Conservation (phyloP, 495 filamentous ascomycete species). For the Penicillium waksmanii region DNA sequence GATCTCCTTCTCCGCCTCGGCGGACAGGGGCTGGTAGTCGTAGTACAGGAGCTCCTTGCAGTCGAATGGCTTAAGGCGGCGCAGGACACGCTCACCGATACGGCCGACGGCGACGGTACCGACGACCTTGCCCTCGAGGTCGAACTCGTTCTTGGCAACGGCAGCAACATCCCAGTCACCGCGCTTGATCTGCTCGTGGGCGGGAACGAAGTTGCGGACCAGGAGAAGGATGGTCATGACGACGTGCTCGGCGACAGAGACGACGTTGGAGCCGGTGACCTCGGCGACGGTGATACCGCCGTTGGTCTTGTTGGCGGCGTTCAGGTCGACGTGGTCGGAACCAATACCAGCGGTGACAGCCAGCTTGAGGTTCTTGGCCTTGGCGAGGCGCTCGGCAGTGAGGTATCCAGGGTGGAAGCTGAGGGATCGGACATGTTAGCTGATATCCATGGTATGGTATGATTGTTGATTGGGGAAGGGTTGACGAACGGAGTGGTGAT, state of each 20-base stretch:
- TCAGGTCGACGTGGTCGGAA: constrained; percentile 95
- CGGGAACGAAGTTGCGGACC: constrained; percentile 97
- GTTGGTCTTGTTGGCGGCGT: constrained; percentile 97
- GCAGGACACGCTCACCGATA: constrained; percentile 96
- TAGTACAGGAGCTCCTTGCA: constrained; percentile 99
- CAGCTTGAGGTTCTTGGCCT: constrained; percentile 98
- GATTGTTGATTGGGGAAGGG: not conserved
- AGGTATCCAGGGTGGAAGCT: constrained; percentile 99
- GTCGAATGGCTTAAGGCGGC: constrained; percentile 93
- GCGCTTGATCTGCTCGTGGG: constrained; percentile 86
- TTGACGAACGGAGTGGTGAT: constrained; percentile 91
- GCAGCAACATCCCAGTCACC: constrained; percentile 96
- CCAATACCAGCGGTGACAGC: constrained; percentile 97
- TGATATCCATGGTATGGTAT: not conserved
- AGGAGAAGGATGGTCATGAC: constrained; percentile 97
- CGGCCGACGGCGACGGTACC: constrained; percentile 97
- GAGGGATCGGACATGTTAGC: constrained; percentile 24
- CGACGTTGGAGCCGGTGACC: constrained; percentile 92
- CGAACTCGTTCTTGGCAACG: constrained; percentile 96
- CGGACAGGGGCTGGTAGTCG: constrained; percentile 91
- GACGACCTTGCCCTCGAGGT: constrained; percentile 96
- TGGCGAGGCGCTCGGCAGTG: constrained; percentile 91
- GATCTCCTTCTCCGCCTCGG: constrained; percentile 94
- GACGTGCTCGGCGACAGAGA: constrained; percentile 92
- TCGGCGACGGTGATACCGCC: constrained; percentile 97